Evolutionary conservation across 208 protist genomes (phyloP).

Genomic region (Crithidia thermophila): DNA sequence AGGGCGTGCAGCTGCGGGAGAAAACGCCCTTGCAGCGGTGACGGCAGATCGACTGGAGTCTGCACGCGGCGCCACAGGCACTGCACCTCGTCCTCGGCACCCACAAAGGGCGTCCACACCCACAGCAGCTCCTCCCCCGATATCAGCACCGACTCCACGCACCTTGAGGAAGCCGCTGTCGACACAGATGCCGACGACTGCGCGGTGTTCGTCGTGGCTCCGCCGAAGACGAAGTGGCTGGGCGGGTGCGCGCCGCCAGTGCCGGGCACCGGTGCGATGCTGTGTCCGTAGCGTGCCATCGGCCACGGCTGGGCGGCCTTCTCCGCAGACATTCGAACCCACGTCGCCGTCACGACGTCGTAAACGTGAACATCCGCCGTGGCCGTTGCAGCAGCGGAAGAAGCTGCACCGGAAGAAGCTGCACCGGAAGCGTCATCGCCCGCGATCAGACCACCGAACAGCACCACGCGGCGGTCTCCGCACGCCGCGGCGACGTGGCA

Average conservation of each 20-base stretch:
- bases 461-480: constrained; percentile 33
- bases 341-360: constrained; percentile 38
- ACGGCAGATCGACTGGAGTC: constrained; percentile 17
- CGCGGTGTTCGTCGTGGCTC: constrained; percentile 13
- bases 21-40: constrained; percentile 38
- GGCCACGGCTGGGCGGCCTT: constrained; percentile 41
- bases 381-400: constrained; percentile 8
- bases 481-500: constrained; percentile 55
- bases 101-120: constrained; percentile 42
- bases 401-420: neutral
- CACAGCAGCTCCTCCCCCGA: constrained; percentile 57
- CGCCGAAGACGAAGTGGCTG: constrained; percentile 36
- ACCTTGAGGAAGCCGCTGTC: neutral
- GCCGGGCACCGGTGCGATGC: constrained; percentile 40
- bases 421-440: neutral
- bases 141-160: constrained; percentile 24
- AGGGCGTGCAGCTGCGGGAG: constrained; percentile 41
- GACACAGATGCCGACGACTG: neutral
- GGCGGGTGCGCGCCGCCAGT: constrained; percentile 27
- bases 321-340: constrained; percentile 16
- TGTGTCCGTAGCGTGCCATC: constrained; percentile 57
- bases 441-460: constrained; percentile 50
- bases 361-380: constrained; percentile 47
- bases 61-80: constrained; percentile 47
- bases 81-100: constrained; percentile 7